Evolutionary conservation across 1,284 basidiomycete genomes (phyloP).

Genomic region (Mycena citricolor): DNA sequence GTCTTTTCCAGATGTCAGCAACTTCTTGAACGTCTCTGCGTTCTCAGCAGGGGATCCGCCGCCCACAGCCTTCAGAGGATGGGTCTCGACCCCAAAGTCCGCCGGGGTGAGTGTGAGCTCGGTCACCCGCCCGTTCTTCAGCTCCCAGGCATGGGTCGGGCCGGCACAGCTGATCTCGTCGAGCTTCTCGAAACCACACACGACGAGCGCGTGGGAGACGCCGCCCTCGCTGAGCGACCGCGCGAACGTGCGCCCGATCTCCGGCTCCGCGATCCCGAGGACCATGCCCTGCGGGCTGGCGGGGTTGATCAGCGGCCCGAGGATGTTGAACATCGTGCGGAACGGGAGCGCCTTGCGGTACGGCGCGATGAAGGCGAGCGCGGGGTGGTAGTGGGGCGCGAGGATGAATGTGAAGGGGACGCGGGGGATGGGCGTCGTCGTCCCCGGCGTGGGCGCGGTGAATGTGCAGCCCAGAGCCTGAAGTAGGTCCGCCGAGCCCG

Average conservation of each 20-base stretch:
- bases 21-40: slow-evolving; percentile 57
- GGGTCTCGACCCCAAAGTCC: slow-evolving; percentile 72
- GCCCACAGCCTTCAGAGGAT: slow-evolving; percentile 70
- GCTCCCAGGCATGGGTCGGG: slow-evolving; percentile 76
- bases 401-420: slow-evolving; percentile 92
- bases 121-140: slow-evolving; percentile 54
- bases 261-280: slow-evolving; percentile 84
- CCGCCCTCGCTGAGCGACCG: slow-evolving; percentile 68
- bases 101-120: slow-evolving; percentile 52
- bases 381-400: slow-evolving; percentile 91
- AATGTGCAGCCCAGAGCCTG: slow-evolving; percentile 84
- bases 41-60: slow-evolving; percentile 78
- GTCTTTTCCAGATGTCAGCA: slow-evolving; percentile 55
- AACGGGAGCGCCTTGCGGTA: slow-evolving; percentile 88
- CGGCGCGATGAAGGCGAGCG: slow-evolving; percentile 82
- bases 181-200: slow-evolving; percentile 89
- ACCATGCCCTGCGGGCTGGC: slow-evolving; percentile 85
- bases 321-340: slow-evolving; percentile 95
- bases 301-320: slow-evolving; percentile 95
- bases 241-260: slow-evolving; percentile 86
- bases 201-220: slow-evolving; percentile 85
- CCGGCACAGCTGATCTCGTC: slow-evolving; percentile 96
- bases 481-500: slow-evolving; percentile 92
- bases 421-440: slow-evolving; percentile 53
- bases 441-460: slow-evolving; percentile 61